A percentile compares a stretch with the other conserved stretches of the same genome.
Evolutionary conservation across 257 asterid species (phyloP).

Genomic region (Datura wrightii): DNA sequence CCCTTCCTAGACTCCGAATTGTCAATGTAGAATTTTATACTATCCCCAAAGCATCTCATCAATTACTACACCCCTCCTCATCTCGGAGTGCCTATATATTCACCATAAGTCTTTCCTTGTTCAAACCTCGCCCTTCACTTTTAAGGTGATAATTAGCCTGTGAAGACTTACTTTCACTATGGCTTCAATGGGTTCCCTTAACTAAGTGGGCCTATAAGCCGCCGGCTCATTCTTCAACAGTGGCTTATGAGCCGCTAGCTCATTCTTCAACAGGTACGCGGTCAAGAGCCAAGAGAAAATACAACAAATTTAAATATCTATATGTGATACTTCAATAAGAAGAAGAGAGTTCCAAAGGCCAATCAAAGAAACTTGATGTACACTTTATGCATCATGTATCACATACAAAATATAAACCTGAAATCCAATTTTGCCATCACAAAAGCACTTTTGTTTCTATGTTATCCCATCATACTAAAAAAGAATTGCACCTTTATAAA

Average conservation of each 20-base stretch:
- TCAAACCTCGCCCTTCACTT: not conserved
- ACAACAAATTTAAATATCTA: not conserved
- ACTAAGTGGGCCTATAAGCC: not conserved
- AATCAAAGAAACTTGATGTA: slow-evolving; percentile 11
- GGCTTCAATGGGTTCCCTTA: too few species aligned
- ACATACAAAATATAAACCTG: not conserved
- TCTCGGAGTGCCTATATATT: not conserved
- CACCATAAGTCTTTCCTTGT: not conserved
- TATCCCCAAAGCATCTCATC: not conserved
- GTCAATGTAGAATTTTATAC: not conserved
- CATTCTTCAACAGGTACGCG: not conserved
- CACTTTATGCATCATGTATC: not conserved
- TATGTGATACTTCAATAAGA: not conserved
- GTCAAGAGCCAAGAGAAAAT: not conserved
- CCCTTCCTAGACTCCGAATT: not conserved
- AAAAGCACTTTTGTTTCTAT: not conserved
- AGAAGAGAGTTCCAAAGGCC: slow-evolving; percentile 1
- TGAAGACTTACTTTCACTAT: not conserved
- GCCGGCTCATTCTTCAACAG: not conserved
- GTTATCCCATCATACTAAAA: not conserved
- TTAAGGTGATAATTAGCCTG: not conserved
- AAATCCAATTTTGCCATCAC: not conserved
- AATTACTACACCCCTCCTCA: not conserved
- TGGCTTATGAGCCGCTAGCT: not conserved
- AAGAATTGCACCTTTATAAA: not conserved